phyloP scores from a whole-genome alignment of 148 eudicot genomes.

The Limonium bicolor region DNA sequence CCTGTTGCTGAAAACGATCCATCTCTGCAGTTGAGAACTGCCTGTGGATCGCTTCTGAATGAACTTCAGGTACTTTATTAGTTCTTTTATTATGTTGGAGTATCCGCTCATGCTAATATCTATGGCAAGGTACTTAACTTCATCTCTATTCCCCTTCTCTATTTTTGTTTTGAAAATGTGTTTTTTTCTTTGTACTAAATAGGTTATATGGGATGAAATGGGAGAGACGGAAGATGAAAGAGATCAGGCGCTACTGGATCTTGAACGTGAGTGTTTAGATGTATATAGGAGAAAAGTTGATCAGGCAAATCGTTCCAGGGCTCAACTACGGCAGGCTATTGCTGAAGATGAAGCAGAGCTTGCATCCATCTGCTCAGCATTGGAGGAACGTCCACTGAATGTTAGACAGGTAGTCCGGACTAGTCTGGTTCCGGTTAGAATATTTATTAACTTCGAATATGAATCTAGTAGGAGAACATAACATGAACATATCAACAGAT shows the following conservation, averaged over 20 bases:
- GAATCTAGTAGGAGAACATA: no score
- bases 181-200: not conserved
- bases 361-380: conserved; percentile 52
- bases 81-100: not conserved
- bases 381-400: conserved; percentile 62
- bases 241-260: conserved; percentile 53
- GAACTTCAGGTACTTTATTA: conserved; percentile 27
- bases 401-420: conserved; percentile 39
- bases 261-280: conserved; percentile 59
- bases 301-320: conserved; percentile 50
- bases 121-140: not conserved
- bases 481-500: no score
- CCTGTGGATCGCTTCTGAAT: conserved; percentile 29
- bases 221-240: conserved; percentile 57
- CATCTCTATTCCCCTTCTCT: not conserved
- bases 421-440: no score
- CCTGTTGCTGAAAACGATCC: conserved; percentile 16
- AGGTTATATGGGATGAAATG: conserved; percentile 79
- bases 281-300: conserved; percentile 64
- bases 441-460: no score
- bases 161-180: not conserved
- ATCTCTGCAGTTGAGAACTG: conserved; percentile 20
- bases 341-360: conserved; percentile 78
- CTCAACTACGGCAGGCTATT: conserved; percentile 55
- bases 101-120: not conserved